These are phyloP conservation scores for Aspergillus thermomutatus DNA, from an alignment of 2,329 filamentous ascomycete genomes.

Conservation along the genomic window DNA sequence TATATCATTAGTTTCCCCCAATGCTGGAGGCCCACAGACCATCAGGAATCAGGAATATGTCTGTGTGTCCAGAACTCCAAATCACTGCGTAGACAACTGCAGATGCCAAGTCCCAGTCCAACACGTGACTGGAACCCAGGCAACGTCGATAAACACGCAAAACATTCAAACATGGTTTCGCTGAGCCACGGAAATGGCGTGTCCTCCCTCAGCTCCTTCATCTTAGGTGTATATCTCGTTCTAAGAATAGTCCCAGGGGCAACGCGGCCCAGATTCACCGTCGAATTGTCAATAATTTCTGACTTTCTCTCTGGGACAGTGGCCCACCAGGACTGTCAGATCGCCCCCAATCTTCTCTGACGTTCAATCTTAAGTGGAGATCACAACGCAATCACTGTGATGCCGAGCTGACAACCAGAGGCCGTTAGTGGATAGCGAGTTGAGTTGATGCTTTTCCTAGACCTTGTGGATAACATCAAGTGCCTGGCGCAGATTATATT, in stretches of 20 bases:
- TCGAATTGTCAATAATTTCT: background rate
- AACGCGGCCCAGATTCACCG: constrained; percentile 10
- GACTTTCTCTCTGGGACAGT: background rate
- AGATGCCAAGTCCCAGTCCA: too few relatives aligned
- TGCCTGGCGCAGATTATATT: background rate
- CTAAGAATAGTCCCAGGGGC: constrained; percentile 16
- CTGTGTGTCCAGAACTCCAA: background rate
- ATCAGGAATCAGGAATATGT: background rate
- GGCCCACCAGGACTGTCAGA: constrained; percentile 4
- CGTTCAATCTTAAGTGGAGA: background rate
- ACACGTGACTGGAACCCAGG: background rate
- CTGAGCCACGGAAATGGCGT: constrained; percentile 2
- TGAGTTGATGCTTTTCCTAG: background rate
- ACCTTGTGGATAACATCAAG: background rate
- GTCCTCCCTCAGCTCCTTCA: background rate
- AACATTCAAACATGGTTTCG: background rate
- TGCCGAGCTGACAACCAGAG: background rate
- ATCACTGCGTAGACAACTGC: background rate
- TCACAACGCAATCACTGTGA: background rate
- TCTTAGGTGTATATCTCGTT: background rate
- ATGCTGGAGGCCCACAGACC: background rate
- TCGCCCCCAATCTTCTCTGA: constrained; percentile 9
- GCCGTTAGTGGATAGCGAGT: background rate
- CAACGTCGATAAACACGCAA: background rate
- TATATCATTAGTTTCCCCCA: background rate